Evolutionary conservation across 2,329 filamentous ascomycete species (phyloP).

Genomic region (Tympanopsis confertula): DNA sequence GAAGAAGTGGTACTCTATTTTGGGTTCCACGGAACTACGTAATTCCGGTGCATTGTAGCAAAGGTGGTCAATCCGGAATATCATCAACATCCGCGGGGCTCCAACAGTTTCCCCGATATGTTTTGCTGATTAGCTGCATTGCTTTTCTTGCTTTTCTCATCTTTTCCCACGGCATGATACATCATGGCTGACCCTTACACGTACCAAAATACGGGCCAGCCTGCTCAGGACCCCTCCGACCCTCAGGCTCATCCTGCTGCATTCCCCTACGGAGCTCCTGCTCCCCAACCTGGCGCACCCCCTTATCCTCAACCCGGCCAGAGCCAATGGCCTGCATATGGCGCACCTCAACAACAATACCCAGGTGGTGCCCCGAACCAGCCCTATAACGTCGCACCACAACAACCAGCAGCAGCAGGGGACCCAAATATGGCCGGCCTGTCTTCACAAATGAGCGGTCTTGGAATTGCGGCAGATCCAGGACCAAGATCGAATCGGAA

Average conservation of each 20-base stretch:
- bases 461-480: conserved; percentile 50
- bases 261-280: conserved; percentile 39
- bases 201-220: conserved; percentile 43
- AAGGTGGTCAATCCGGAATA: too few species aligned
- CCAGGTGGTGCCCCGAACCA: neutral
- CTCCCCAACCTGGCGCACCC: conserved; percentile 24
- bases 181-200: conserved; percentile 42
- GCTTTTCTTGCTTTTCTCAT: too few species aligned
- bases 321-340: neutral
- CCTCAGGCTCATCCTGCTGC: conserved; percentile 44
- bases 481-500: conserved; percentile 60
- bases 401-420: conserved; percentile 10
- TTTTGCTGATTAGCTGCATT: too few species aligned
- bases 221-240: conserved; percentile 35
- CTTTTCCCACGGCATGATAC: conserved; percentile 2
- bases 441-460: conserved; percentile 65
- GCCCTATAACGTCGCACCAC: neutral
- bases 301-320: neutral
- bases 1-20: too few species aligned
- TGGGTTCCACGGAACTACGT: too few species aligned
- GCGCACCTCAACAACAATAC: neutral
- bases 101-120: too few species aligned
- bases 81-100: too few species aligned
- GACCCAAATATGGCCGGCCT: conserved; percentile 35
- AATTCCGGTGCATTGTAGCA: too few species aligned